These are phyloP conservation scores for Globisporangium perplexum DNA, from an alignment of 352 stramenopile species.

Conservation along the genomic window DNA sequence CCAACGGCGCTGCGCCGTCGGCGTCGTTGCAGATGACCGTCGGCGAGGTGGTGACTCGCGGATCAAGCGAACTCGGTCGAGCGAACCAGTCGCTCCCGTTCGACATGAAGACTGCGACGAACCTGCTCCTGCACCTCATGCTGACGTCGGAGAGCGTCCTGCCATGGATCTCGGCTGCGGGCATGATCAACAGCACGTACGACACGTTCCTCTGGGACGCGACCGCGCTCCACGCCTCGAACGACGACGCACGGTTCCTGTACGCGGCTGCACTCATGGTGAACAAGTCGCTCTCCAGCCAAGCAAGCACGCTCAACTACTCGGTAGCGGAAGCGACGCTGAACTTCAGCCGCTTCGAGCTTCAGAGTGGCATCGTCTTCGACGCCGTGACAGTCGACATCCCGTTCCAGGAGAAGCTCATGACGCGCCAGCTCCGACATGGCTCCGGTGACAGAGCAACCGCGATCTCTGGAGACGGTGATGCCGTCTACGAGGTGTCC, in stretches of 20 bases:
- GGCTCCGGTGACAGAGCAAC: slow-evolving; percentile 4
- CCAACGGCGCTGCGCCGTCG: slow-evolving; percentile 10
- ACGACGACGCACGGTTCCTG: slow-evolving; percentile 8
- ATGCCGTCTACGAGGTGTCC: slow-evolving; percentile 11
- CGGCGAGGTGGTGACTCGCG: background rate
- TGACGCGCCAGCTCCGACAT: slow-evolving; percentile 10
- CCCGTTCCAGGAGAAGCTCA: slow-evolving; percentile 19
- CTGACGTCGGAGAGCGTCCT: slow-evolving; percentile 13
- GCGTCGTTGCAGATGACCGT: slow-evolving; percentile 15
- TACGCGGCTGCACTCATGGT: slow-evolving; percentile 10
- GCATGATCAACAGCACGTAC: slow-evolving; percentile 13
- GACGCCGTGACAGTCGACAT: slow-evolving; percentile 39
- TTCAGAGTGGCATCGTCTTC: slow-evolving; percentile 28
- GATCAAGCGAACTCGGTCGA: background rate
- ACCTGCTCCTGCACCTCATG: slow-evolving; percentile 30
- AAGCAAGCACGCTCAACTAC: slow-evolving; percentile 12
- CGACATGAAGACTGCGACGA: slow-evolving; percentile 18
- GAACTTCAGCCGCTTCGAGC: slow-evolving; percentile 19
- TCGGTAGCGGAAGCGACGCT: slow-evolving; percentile 14
- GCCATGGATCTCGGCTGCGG: slow-evolving; percentile 6
- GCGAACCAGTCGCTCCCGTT: slow-evolving; percentile 2
- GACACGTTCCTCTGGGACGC: slow-evolving; percentile 10
- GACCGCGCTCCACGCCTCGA: background rate
- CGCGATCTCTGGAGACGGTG: background rate
- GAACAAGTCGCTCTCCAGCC: slow-evolving; percentile 6